Conservation (phyloP, 2,329 filamentous ascomycete species). For the Piedraia hortae region DNA sequence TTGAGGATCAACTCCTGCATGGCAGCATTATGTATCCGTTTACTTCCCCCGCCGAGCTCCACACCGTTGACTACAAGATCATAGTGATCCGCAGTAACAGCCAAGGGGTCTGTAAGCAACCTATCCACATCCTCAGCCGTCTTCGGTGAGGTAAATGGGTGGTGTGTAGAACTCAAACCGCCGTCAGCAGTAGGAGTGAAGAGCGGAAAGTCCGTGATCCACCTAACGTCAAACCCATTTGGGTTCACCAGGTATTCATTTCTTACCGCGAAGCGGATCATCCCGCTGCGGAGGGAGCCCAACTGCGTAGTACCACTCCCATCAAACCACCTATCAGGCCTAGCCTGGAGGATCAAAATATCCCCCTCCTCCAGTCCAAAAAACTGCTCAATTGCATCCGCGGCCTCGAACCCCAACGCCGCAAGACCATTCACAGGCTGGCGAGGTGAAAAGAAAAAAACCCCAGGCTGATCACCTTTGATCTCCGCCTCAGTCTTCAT, state of each 20-base stretch:
- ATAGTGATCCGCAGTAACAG: constrained; percentile 64
- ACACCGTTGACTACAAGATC: constrained; percentile 89
- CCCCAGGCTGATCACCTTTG: constrained; percentile 52
- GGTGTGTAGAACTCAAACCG: constrained; percentile 68
- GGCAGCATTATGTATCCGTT: constrained; percentile 62
- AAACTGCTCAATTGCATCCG: constrained; percentile 27
- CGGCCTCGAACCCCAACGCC: constrained; percentile 46
- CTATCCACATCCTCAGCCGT: constrained; percentile 43
- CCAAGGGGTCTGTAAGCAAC: constrained; percentile 42
- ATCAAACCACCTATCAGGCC: constrained; percentile 32
- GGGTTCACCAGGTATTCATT: constrained; percentile 25
- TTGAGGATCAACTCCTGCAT: constrained; percentile 69
- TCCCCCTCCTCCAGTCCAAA: constrained; percentile 41
- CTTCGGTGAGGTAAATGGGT: constrained; percentile 81
- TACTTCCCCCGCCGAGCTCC: constrained; percentile 76
- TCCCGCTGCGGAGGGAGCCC: constrained; percentile 41
- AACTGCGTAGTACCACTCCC: constrained; percentile 50
- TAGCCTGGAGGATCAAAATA: constrained; percentile 55
- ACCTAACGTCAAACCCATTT: constrained; percentile 39
- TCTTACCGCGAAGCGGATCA: constrained; percentile 43
- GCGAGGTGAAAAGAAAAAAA: constrained; percentile 46
- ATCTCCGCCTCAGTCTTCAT: constrained; percentile 35
- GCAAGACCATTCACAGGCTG: constrained; percentile 54
- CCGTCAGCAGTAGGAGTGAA: constrained; percentile 50
- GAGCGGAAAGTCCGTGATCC: constrained; percentile 77